Evolutionary conservation across 1,284 basidiomycete genomes (phyloP), one percentile per base, ranked within the genome.

Genomic region (Ustilago bromivora): DNA sequence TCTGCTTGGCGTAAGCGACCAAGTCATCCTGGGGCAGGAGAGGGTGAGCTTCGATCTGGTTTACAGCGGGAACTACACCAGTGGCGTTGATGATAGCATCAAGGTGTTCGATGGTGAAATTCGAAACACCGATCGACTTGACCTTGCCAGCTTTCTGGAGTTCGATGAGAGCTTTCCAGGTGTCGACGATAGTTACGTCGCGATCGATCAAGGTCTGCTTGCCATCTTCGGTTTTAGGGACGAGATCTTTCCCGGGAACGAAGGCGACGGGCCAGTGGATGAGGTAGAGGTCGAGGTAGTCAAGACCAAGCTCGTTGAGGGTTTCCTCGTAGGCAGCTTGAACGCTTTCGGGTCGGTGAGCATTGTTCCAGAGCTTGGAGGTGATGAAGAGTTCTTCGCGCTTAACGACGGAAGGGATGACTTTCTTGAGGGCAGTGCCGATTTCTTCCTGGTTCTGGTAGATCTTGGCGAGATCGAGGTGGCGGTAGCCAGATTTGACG

Each of bases 21-120:
- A 85, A 72, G 40, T 84, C 84, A 62, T 84, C 79, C 69, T 85
- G 84, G 12, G 81, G 83, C 13, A 85, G 80, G 4, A 84, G 72
- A 8, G 94, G 94, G 88, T 96, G 94, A 38, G 90, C 90, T 87
- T 95, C 93, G 76, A 95, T 88, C 88, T 96, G 94, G 88, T 95
- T 94, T 56, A 88, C 91, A 47, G 89, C 92, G 23, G 94, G 94
- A 61, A 91, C 89, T 61, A 92, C 91, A 23, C 92, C 92, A 4
- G 93, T 94, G 3, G 90, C 92, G 13, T 90, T 88, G 80, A 91
- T 92, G 84, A 95, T 90, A 38, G 88, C 91, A 84, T 93, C 87
- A 66, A 95, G 87, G 57, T 92, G 88, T 51, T 89, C 88, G 58
- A 91, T 87, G 36, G 89, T 91, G 86, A 94, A 95, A 89, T 95